Conservation (phyloP, 441 rosid genomes). For the Eutrema salsugineum region DNA sequence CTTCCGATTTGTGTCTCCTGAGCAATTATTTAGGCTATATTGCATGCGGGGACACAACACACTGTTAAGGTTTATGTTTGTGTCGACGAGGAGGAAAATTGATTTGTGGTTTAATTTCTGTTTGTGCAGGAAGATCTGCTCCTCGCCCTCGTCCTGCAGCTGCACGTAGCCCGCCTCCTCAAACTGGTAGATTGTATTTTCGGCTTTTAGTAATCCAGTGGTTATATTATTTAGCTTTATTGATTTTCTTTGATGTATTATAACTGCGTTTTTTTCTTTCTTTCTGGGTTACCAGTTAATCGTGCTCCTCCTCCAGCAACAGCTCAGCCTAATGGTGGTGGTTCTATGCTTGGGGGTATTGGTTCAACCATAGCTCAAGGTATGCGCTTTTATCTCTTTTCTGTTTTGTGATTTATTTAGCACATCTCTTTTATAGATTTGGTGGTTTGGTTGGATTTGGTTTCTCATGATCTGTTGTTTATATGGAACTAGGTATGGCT, state of each 20-base stretch:
- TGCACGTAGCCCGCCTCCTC: constrained; percentile 49
- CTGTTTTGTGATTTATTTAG: background rate
- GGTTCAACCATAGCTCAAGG: constrained; percentile 87
- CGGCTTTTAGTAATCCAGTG: no score
- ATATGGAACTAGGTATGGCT: constrained; percentile 56
- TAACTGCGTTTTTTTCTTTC: background rate
- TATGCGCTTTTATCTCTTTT: constrained; percentile 14
- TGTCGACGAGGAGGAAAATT: background rate
- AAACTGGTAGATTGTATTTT: constrained; percentile 4
- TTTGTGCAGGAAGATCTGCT: constrained; percentile 46
- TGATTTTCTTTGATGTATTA: background rate
- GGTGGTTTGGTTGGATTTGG: background rate
- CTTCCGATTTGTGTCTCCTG: no score
- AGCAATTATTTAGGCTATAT: no score
- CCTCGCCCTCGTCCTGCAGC: constrained; percentile 41
- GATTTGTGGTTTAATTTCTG: background rate
- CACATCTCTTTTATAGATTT: background rate
- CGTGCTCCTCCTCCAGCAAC: constrained; percentile 80
- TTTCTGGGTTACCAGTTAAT: constrained; percentile 34
- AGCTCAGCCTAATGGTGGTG: constrained; percentile 49
- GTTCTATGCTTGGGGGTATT: constrained; percentile 61
- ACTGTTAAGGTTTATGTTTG: background rate
- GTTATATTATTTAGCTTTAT: background rate
- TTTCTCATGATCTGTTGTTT: background rate
- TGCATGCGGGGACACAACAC: background rate